These are phyloP conservation scores for Leucoagaricus sp. DNA, from an alignment of 1,284 basidiomycete species.

Conservation along the genomic window DNA sequence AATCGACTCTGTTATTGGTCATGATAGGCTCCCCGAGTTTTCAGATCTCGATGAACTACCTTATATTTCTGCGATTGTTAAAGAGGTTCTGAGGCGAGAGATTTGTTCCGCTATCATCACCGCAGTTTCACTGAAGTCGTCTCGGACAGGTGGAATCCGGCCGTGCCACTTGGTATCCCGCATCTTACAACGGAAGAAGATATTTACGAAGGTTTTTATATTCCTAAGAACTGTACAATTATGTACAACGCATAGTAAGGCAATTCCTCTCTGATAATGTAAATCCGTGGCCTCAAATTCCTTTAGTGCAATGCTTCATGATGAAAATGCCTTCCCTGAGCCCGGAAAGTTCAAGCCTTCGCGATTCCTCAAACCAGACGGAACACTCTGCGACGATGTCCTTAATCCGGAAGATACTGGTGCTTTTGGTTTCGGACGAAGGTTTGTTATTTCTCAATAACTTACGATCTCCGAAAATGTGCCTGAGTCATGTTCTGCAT, in stretches of 20 bases:
- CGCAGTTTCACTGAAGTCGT: neutral
- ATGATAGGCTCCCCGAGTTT: constrained; percentile 16
- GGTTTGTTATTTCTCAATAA: neutral
- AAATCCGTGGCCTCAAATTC: neutral
- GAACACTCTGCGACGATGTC: neutral
- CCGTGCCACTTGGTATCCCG: neutral
- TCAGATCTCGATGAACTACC: constrained; percentile 14
- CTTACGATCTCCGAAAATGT: neutral
- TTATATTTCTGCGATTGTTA: constrained; percentile 18
- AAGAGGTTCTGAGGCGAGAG: constrained; percentile 18
- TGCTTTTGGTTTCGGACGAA: constrained; percentile 14
- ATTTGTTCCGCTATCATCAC: neutral
- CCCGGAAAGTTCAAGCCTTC: constrained; percentile 12
- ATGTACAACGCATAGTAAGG: constrained; percentile 3
- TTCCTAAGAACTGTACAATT: neutral
- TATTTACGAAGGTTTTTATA: constrained; percentile 3
- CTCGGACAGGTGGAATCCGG: constrained; percentile 11
- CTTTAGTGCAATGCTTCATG: constrained; percentile 15
- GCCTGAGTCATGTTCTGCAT: no score
- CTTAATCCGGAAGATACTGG: constrained; percentile 1
- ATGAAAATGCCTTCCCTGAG: constrained; percentile 3
- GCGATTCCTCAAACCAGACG: constrained; percentile 1
- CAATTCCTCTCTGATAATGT: neutral
- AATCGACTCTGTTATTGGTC: constrained; percentile 16
- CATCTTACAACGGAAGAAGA: constrained; percentile 2